phyloP scores from a whole-genome alignment of 1,284 basidiomycete genomes.

The Ganoderma sp. region DNA sequence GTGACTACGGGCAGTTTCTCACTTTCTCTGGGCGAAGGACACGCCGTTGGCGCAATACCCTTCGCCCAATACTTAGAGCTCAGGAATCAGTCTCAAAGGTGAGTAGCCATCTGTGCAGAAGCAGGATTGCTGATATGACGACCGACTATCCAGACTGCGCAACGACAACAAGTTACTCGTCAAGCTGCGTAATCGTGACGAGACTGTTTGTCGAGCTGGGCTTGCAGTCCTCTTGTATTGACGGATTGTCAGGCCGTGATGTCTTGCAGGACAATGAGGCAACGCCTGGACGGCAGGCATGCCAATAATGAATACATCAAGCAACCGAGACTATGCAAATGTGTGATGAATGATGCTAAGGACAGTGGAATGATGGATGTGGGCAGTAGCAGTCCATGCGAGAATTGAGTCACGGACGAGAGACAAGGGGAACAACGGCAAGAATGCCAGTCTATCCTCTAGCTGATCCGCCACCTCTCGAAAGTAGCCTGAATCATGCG shows the following conservation, averaged over 20 bases:
- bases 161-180: background rate
- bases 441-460: background rate
- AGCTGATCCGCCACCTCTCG: slow-evolving; percentile 70
- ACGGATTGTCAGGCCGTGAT: background rate
- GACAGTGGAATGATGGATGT: slow-evolving; percentile 10
- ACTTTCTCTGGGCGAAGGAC: slow-evolving; percentile 74
- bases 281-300: background rate
- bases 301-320: slow-evolving; percentile 14
- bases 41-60: slow-evolving; percentile 75
- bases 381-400: slow-evolving; percentile 2
- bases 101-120: slow-evolving; percentile 23
- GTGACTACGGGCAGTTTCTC: slow-evolving; percentile 83
- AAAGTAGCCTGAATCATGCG: slow-evolving; percentile 71
- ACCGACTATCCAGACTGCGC: background rate
- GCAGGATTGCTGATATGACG: background rate
- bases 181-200: slow-evolving; percentile 34
- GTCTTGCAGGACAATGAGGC: background rate
- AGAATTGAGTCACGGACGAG: slow-evolving; percentile 4
- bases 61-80: slow-evolving; percentile 60
- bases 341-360: slow-evolving; percentile 3
- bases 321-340: slow-evolving; percentile 11
- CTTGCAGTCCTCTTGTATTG: slow-evolving; percentile 27
- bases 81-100: slow-evolving; percentile 59
- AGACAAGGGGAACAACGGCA: background rate
- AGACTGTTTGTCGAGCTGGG: slow-evolving; percentile 48